Base-by-base conservation (phyloP, 164 flowering plant species). In the Magnolia officinalis region DNA sequence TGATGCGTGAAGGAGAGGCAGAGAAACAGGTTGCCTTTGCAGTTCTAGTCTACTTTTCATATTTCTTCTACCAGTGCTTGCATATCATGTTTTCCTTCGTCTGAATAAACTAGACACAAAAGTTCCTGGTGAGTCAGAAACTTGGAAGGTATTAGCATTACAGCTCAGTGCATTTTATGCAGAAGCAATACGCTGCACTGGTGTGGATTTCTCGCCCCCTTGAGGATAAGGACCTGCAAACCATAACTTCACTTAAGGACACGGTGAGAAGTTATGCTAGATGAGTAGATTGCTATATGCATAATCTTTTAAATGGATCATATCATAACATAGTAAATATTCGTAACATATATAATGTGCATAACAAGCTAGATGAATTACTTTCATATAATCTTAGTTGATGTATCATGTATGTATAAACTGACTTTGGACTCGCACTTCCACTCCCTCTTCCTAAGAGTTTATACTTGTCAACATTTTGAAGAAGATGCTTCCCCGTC, bases 1-100 rank as follows among this genome's bases (percentile, higher is more conserved):
- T 94, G 76, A 92, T 96, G 96, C 97, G 91, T 73, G 98, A 96
- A 88, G 99, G 99, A 78, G 99, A 96, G 86, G 88, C 96, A 78
- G 98, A 96, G 83, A 96, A 96, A 80, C 98, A 93, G 98, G 99
- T 96, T 52, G 1, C 66, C 49, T 26, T 31, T 67, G 8, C 1
- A 16, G 20, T 67, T 13, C 8, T 67, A 26, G 50, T 31, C 14
- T 8, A 66, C 9, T n/a, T 21, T 13, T 55, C 18, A 11, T 31
- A 50, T 63, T 29, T 61, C 67, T 81, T 70, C 49, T 19, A 50
- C 29, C 19, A 7, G 5, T 67, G 7, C 11, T 20, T 52, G 20
- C 26, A 70, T 50, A 68, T 20, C 71, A 68, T 70, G 58, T n/a
- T 70, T 18, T 29, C n/a, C 10, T 21, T 20, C 9, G 20, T 63